These are phyloP conservation scores for Salvia splendens DNA, from an alignment of 257 asterid genomes.

Conservation along the genomic window DNA sequence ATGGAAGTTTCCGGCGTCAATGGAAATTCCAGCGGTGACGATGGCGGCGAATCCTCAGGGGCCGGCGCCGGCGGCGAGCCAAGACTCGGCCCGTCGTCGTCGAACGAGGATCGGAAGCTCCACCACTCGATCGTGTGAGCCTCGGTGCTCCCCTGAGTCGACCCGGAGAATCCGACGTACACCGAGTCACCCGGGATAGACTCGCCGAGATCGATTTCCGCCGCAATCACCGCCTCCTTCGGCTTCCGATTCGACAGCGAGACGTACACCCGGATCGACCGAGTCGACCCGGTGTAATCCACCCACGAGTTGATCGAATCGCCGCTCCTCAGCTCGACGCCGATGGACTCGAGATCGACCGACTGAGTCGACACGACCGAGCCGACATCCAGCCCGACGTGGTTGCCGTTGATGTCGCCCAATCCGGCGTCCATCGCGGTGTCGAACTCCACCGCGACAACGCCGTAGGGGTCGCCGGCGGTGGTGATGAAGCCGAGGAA, in stretches of 20 bases:
- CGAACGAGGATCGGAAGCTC: slow-evolving; percentile 77
- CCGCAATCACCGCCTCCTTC: slow-evolving; percentile 59
- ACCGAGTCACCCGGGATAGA: slow-evolving; percentile 47
- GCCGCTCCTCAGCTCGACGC: slow-evolving; percentile 68
- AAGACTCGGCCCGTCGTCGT: slow-evolving; percentile 40
- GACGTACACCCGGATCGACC: slow-evolving; percentile 46
- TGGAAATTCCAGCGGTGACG: slow-evolving; percentile 35
- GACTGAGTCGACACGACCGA: slow-evolving; percentile 62
- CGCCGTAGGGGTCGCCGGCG: slow-evolving; percentile 42
- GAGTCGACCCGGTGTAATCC: slow-evolving; percentile 67
- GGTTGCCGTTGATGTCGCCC: slow-evolving; percentile 73
- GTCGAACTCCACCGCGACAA: slow-evolving; percentile 80
- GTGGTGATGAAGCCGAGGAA: slow-evolving; percentile 57
- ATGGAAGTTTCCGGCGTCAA: slow-evolving; percentile 32
- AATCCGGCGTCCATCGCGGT: slow-evolving; percentile 79
- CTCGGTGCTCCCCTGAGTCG: slow-evolving; percentile 96
- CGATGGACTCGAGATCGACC: slow-evolving; percentile 52
- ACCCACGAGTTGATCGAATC: slow-evolving; percentile 81
- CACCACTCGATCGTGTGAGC: slow-evolving; percentile 78
- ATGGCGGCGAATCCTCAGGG: slow-evolving; percentile 32
- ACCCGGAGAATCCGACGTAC: slow-evolving; percentile 81
- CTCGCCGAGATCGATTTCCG: slow-evolving; percentile 48
- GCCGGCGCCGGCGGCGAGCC: slow-evolving; percentile 42
- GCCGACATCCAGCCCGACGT: slow-evolving; percentile 81
- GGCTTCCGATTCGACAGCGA: slow-evolving; percentile 71